Evolutionary conservation across 2,329 filamentous ascomycete genomes (phyloP).

Genomic region (Arthrobotrys sinensis): DNA sequence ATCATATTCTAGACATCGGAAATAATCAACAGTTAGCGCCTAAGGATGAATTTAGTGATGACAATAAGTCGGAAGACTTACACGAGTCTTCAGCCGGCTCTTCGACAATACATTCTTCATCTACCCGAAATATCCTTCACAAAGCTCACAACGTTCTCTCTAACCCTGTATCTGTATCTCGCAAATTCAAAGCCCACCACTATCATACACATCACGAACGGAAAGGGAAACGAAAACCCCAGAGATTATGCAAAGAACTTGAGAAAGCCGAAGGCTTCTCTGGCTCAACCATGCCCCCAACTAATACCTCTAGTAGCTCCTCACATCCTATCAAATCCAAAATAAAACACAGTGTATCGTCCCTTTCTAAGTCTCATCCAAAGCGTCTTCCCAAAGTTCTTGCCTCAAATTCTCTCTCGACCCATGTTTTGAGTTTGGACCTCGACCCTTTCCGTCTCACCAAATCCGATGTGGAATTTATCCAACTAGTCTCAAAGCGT

Average conservation of each 20-base stretch:
- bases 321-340: constrained; percentile 22
- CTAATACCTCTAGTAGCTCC: constrained; percentile 11
- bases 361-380: constrained; percentile 31
- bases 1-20: constrained; percentile 9
- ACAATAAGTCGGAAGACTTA: neutral
- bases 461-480: constrained; percentile 44
- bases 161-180: constrained; percentile 3
- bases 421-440: constrained; percentile 33
- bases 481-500: constrained; percentile 38
- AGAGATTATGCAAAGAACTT: constrained; percentile 35
- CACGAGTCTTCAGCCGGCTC: constrained; percentile 2
- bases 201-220: constrained; percentile 21
- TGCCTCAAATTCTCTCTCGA: constrained; percentile 5
- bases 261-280: constrained; percentile 4
- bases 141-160: constrained; percentile 19
- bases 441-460: constrained; percentile 49
- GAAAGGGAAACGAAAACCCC: constrained; percentile 22
- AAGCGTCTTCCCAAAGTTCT: constrained; percentile 14
- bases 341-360: constrained; percentile 22
- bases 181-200: constrained; percentile 14
- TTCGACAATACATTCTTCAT: constrained; percentile 34
- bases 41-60: constrained; percentile 12
- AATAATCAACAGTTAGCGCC: neutral
- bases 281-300: constrained; percentile 19
- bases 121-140: constrained; percentile 10